Conservation (phyloP, 352 stramenopile species). For the Phytophthora pluvialis region DNA sequence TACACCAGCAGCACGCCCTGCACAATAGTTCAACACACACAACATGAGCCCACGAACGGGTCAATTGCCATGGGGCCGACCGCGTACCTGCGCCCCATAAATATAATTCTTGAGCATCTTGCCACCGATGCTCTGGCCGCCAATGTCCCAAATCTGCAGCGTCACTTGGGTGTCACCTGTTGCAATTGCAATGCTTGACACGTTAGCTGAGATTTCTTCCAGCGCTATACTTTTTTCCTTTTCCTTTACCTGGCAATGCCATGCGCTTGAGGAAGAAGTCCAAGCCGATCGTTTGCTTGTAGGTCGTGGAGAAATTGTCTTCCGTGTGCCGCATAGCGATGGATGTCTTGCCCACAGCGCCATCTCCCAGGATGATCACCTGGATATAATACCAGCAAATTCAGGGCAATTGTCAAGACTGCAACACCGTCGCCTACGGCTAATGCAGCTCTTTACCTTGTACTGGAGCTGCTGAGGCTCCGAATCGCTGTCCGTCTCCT, state of each 20-base stretch:
- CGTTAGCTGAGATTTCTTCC: not conserved
- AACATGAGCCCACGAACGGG: no score
- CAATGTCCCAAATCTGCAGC: constrained; percentile 95
- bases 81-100: constrained; percentile 86
- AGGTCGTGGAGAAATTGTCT: constrained; percentile 92
- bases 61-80: not conserved
- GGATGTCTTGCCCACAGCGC: constrained; percentile 95
- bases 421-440: not conserved
- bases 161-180: constrained; percentile 91
- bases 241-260: constrained; percentile 72
- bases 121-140: constrained; percentile 90
- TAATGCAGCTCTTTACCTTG: constrained; percentile 51
- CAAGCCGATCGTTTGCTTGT: constrained; percentile 96
- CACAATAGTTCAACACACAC: not conserved
- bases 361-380: constrained; percentile 95
- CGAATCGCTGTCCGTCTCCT: constrained; percentile 86
- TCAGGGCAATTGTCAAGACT: not conserved
- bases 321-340: constrained; percentile 93
- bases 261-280: constrained; percentile 96
- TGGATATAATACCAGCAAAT: constrained; percentile 28
- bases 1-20: constrained; percentile 93
- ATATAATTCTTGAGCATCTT: constrained; percentile 95
- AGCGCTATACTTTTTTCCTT: not conserved
- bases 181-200: not conserved
- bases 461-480: constrained; percentile 88